Percentiles rank a stretch among this genome's conserved stretches.
These are phyloP conservation scores for Hypoxylon sp. DNA, from an alignment of 2,329 filamentous ascomycete species.

Conservation along the genomic window DNA sequence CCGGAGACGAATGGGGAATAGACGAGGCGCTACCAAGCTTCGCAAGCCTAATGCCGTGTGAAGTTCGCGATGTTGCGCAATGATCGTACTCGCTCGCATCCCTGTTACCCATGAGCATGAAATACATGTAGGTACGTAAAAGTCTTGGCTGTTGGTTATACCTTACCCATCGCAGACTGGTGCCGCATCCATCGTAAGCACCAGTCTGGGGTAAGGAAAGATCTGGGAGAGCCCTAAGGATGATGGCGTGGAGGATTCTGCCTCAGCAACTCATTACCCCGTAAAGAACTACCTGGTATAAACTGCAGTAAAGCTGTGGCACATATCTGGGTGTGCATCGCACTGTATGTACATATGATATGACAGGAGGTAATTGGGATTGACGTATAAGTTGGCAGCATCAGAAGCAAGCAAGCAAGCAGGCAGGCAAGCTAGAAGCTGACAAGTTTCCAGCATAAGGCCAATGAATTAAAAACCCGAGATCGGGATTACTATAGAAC, in stretches of 20 bases:
- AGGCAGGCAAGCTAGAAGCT: constrained; percentile 9
- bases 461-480: constrained; percentile 14
- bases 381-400: constrained; percentile 1
- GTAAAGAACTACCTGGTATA: too few relatives aligned
- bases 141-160: constrained; percentile 33
- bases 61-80: constrained; percentile 28
- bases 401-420: background rate
- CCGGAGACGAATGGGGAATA: constrained; percentile 17
- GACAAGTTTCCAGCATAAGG: constrained; percentile 17
- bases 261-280: too few relatives aligned
- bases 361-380: too few relatives aligned
- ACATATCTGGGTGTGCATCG: too few relatives aligned
- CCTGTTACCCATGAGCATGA: constrained; percentile 22
- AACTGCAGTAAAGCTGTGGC: constrained; percentile 25
- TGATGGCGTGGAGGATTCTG: constrained; percentile 28
- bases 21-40: constrained; percentile 12
- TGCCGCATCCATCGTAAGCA: constrained; percentile 38
- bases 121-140: constrained; percentile 25
- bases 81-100: constrained; percentile 17
- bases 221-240: constrained; percentile 30
- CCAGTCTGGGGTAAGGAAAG: constrained; percentile 40
- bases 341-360: too few relatives aligned
- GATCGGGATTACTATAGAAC: constrained; percentile 20
- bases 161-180: constrained; percentile 37
- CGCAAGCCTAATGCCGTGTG: constrained; percentile 16